Conservation (phyloP, 2,329 filamentous ascomycete genomes). For the Pseudogymnoascus verrucosus region DNA sequence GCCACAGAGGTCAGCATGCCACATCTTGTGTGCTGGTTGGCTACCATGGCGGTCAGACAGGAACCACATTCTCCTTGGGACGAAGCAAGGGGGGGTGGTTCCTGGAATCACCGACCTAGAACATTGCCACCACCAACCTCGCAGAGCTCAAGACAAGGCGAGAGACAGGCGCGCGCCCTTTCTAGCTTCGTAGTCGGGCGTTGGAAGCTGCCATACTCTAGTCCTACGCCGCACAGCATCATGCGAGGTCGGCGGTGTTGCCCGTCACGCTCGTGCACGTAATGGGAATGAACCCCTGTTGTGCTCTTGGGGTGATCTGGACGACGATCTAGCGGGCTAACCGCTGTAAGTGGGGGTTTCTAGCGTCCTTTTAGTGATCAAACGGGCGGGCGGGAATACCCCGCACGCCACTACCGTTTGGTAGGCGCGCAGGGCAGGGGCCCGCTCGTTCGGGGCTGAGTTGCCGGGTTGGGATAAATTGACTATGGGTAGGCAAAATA, state of each 20-base stretch:
- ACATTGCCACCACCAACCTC: neutral
- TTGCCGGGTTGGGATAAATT: neutral
- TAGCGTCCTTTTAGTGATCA: neutral
- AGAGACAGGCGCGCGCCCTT: neutral
- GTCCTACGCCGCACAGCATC: neutral
- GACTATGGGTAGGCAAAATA: neutral
- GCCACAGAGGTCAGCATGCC: neutral
- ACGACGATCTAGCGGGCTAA: neutral
- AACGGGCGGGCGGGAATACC: neutral
- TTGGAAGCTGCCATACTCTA: neutral
- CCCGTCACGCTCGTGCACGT: neutral
- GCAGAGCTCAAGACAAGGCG: neutral
- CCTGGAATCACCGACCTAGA: neutral
- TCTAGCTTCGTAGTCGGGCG: neutral
- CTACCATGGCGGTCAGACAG: neutral
- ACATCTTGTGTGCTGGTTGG: neutral
- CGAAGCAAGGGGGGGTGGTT: neutral
- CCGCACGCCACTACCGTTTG: neutral
- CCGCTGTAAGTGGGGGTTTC: neutral
- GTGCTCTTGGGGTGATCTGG: neutral
- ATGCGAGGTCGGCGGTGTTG: neutral
- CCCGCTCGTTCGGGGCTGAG: neutral
- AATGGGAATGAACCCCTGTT: slow-evolving; percentile 1
- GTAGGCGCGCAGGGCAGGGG: neutral
- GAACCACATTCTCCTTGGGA: neutral